A percentile compares a stretch with the other conserved stretches of the same genome.
Evolutionary conservation across 495 filamentous ascomycete species (phyloP).

Genomic region (Cercophora sp.): DNA sequence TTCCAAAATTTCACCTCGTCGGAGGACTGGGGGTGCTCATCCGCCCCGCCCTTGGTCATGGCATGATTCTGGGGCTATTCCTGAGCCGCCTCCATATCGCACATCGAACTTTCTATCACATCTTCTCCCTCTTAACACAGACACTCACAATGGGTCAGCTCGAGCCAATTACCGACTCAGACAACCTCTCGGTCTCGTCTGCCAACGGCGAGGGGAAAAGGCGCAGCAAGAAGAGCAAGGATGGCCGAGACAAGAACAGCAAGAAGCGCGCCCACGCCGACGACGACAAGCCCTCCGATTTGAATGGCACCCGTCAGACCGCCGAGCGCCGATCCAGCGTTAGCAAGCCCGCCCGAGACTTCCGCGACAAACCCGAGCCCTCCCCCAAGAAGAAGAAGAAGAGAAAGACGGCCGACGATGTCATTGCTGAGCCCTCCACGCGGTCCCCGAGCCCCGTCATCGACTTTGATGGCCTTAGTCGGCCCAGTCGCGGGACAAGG

Average conservation of each 20-base stretch:
- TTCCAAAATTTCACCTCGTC: conserved; percentile 13
- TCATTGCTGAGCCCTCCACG: conserved; percentile 21
- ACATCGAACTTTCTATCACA: no score
- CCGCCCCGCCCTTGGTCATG: background rate
- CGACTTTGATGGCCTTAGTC: conserved; percentile 71
- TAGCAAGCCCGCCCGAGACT: conserved; percentile 69
- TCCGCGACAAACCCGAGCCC: conserved; percentile 61
- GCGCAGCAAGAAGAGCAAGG: conserved; percentile 20
- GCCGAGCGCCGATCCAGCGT: conserved; percentile 46
- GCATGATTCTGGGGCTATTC: no score
- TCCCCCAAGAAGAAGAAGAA: conserved; percentile 38
- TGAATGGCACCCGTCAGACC: conserved; percentile 21
- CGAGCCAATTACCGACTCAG: conserved; percentile 5
- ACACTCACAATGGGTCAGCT: conserved; percentile 2
- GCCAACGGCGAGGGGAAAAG: conserved; percentile 8
- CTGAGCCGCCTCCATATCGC: background rate
- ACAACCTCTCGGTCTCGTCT: conserved; percentile 21
- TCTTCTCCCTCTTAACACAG: no score
- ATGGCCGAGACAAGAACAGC: conserved; percentile 12
- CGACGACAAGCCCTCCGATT: conserved; percentile 19
- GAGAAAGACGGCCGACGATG: conserved; percentile 17
- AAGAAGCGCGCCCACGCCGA: conserved; percentile 15
- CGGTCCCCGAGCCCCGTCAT: conserved; percentile 60
- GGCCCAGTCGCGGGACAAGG: conserved; percentile 72
- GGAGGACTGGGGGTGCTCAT: background rate